phyloP scores from a whole-genome alignment of 1,139 yeast genomes.

The Scheffersomyces quercinus region DNA sequence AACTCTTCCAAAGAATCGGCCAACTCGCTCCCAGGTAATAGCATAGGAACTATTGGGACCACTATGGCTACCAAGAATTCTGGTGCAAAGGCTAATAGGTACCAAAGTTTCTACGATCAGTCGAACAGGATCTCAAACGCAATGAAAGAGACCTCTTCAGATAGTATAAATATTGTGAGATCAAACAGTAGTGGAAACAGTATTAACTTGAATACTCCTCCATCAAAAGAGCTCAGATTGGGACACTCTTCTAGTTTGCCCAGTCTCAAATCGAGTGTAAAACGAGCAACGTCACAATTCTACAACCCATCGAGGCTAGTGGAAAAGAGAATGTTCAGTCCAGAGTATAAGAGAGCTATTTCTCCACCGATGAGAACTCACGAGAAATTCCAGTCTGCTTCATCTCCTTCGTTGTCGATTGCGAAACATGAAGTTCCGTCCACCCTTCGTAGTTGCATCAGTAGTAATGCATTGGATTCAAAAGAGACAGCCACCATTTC shows the following conservation, averaged over 20 bases:
- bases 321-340: constrained; percentile 5
- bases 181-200: constrained; percentile 22
- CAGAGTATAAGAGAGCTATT: constrained; percentile 9
- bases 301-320: constrained; percentile 10
- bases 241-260: constrained; percentile 48
- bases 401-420: constrained; percentile 2
- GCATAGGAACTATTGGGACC: constrained; percentile 9
- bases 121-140: constrained; percentile 48
- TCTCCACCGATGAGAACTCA: constrained; percentile 8
- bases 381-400: constrained; percentile 4
- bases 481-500: background rate
- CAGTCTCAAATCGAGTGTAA: constrained; percentile 26
- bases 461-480: background rate
- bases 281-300: constrained; percentile 9
- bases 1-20: constrained; percentile 35
- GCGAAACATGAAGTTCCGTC: background rate
- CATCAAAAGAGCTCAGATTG: constrained; percentile 18
- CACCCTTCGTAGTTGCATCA: background rate
- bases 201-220: constrained; percentile 1
- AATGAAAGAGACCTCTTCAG: constrained; percentile 43
- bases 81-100: constrained; percentile 52
- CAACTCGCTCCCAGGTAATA: constrained; percentile 10
- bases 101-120: constrained; percentile 53
- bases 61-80: constrained; percentile 33
- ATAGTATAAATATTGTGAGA: constrained; percentile 36